A percentile compares a stretch with the other conserved stretches of the same genome.
Conservation (phyloP, 768 basidiomycete species). For the Suillus ampliporus region DNA sequence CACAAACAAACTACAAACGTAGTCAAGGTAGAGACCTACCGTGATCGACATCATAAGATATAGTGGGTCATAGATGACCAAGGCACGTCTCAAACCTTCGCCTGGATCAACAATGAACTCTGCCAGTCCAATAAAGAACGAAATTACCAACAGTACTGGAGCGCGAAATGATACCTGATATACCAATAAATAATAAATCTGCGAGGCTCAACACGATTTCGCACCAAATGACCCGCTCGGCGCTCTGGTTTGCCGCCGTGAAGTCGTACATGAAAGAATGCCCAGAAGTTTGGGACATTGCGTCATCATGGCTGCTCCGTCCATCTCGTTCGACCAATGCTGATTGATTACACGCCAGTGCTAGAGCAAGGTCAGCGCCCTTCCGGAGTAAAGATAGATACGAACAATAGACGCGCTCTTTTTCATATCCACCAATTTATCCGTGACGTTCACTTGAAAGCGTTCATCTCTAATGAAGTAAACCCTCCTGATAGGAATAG, state of each 20-base stretch:
- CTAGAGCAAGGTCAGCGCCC: not conserved
- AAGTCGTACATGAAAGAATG: constrained; percentile 45
- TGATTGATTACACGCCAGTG: constrained; percentile 53
- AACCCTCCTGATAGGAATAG: not conserved
- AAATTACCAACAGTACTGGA: constrained; percentile 45
- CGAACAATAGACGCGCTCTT: constrained; percentile 43
- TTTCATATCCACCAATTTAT: constrained; percentile 44
- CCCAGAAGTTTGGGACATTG: constrained; percentile 45
- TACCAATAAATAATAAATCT: not conserved
- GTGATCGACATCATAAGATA: constrained; percentile 41
- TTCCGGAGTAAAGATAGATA: not conserved
- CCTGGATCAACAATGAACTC: not conserved
- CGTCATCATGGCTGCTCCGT: constrained; percentile 48
- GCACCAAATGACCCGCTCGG: constrained; percentile 50
- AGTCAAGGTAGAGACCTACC: constrained; percentile 11
- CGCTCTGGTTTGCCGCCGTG: constrained; percentile 26
- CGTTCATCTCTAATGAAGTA: constrained; percentile 33
- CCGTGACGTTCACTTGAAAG: constrained; percentile 41
- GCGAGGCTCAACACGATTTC: not conserved
- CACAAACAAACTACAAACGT: not conserved
- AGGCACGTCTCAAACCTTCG: constrained; percentile 29
- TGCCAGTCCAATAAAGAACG: not conserved
- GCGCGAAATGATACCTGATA: constrained; percentile 37
- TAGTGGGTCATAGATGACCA: constrained; percentile 47
- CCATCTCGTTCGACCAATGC: constrained; percentile 42